Evolutionary conservation across 1,284 basidiomycete species (phyloP).

Genomic region (Sphagnurus paluster): DNA sequence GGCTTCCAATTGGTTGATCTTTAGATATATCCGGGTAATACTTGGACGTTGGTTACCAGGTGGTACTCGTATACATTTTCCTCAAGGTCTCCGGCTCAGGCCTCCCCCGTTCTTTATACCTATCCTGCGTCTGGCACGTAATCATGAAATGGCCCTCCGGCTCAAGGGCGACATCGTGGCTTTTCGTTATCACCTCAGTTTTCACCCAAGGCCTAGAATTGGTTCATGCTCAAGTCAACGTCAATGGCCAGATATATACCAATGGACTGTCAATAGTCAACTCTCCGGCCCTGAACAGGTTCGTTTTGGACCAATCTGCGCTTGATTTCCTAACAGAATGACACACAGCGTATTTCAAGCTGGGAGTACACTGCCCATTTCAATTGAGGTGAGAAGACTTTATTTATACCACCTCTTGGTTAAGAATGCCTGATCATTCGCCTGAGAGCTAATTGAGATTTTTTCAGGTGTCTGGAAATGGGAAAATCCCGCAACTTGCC

Average conservation of each 20-base stretch:
- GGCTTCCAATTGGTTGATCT: too few species aligned
- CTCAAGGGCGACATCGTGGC: background rate
- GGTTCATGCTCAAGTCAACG: slow-evolving; percentile 17
- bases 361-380: slow-evolving; percentile 36
- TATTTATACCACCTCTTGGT: background rate
- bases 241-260: slow-evolving; percentile 44
- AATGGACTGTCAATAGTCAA: slow-evolving; percentile 51
- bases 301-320: slow-evolving; percentile 16
- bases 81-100: background rate
- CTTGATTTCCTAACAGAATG: slow-evolving; percentile 7
- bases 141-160: background rate
- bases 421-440: background rate
- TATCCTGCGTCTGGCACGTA: background rate
- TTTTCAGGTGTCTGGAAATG: slow-evolving; percentile 45
- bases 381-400: slow-evolving; percentile 45
- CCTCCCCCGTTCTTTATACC: background rate
- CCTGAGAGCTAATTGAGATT: background rate
- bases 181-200: background rate
- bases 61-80: background rate
- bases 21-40: too few species aligned
- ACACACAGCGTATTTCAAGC: slow-evolving; percentile 30
- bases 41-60: background rate
- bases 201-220: background rate
- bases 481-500: slow-evolving; percentile 36
- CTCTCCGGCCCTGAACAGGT: slow-evolving; percentile 45